Percentiles rank a stretch among this genome's conserved stretches.
phyloP scores from a whole-genome alignment of 441 rosid species.

The Manihot esculenta region DNA sequence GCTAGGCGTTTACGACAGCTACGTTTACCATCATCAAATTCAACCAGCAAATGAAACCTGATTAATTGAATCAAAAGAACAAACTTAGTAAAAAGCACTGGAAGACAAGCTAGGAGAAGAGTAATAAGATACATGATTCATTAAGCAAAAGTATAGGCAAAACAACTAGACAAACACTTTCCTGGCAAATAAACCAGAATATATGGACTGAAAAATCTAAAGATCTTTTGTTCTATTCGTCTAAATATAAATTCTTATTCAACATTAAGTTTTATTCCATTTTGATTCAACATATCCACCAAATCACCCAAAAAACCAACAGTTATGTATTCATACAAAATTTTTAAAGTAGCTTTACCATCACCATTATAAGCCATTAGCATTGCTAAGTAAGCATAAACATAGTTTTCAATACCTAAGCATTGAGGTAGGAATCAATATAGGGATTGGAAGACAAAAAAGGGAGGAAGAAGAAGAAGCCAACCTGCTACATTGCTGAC shows the following conservation, averaged over 20 bases:
- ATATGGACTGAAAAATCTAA: neutral
- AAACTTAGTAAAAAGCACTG: neutral
- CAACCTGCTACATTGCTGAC: constrained; percentile 98
- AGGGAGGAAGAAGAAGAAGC: constrained; percentile 15
- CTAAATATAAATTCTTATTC: neutral
- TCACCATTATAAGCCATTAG: constrained; percentile 9
- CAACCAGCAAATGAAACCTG: constrained; percentile 89
- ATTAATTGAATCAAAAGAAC: constrained; percentile 12
- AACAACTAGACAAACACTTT: constrained; percentile 4
- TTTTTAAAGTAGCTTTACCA: neutral
- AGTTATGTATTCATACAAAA: neutral
- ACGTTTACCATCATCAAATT: constrained; percentile 87
- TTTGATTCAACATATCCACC: neutral
- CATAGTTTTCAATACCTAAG: neutral
- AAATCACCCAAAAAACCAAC: neutral
- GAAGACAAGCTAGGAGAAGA: neutral
- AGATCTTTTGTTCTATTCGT: neutral
- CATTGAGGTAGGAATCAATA: neutral
- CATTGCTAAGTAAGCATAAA: constrained; percentile 3
- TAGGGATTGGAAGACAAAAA: neutral
- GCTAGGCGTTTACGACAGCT: constrained; percentile 91
- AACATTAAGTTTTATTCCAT: neutral
- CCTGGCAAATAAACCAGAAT: neutral
- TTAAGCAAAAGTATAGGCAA: neutral
- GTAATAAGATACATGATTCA: neutral